Conservation (phyloP, 306 rosid species). For the Cucumis melo region DNA sequence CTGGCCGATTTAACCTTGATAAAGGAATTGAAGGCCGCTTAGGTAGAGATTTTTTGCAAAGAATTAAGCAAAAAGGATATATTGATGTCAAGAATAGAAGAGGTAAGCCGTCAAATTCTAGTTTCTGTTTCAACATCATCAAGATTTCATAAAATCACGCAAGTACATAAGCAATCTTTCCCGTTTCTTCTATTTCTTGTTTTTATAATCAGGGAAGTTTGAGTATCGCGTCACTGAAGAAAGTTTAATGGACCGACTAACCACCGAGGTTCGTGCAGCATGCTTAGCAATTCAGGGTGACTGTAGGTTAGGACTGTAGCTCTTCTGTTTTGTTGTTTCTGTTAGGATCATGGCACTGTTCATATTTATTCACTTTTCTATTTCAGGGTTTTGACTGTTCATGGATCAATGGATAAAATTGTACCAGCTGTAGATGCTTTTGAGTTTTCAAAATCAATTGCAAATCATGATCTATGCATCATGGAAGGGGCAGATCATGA, state of each 20-base stretch:
- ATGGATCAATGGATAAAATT: conserved; percentile 71
- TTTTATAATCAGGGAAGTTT: conserved; percentile 32
- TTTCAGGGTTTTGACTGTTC: conserved; percentile 67
- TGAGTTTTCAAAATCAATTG: conserved; percentile 47
- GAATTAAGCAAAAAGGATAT: conserved; percentile 64
- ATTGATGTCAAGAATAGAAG: conserved; percentile 61
- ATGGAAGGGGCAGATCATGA: conserved; percentile 85
- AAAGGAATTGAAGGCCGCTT: conserved; percentile 80
- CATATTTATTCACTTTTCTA: neutral
- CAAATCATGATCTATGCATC: conserved; percentile 50
- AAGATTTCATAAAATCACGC: neutral
- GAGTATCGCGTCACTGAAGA: conserved; percentile 62
- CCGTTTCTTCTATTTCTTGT: neutral
- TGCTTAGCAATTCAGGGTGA: conserved; percentile 41
- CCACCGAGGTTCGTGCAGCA: conserved; percentile 43
- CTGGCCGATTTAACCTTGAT: conserved; percentile 75
- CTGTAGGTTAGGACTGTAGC: conserved; percentile 40
- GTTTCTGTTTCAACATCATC: neutral
- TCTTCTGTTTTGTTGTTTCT: neutral
- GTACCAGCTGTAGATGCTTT: conserved; percentile 63
- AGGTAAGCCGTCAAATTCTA: conserved; percentile 37
- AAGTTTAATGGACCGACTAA: conserved; percentile 73
- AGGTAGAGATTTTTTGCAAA: conserved; percentile 54
- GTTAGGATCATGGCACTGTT: neutral
- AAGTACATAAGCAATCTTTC: neutral